Conservation (phyloP, 2,329 filamentous ascomycete genomes). For the Sclerotinia trifoliorum region DNA sequence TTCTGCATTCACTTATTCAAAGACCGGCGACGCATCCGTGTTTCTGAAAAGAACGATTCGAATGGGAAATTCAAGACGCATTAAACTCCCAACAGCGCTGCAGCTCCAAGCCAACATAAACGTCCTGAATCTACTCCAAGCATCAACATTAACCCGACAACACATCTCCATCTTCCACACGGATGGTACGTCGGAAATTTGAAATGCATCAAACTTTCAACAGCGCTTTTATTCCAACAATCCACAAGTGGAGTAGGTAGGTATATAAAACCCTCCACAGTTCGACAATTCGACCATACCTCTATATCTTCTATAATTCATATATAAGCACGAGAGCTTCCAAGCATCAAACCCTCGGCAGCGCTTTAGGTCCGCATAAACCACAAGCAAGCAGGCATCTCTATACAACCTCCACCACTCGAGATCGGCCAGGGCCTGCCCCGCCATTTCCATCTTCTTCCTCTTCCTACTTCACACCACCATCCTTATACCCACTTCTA, state of each 20-base stretch:
- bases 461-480: too few relatives aligned
- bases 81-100: neutral
- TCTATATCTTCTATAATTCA: neutral
- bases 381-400: neutral
- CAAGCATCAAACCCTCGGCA: neutral
- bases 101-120: neutral
- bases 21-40: too few relatives aligned
- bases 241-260: neutral
- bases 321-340: neutral
- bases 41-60: too few relatives aligned
- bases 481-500: too few relatives aligned
- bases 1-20: too few relatives aligned
- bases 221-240: neutral
- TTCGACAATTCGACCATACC: neutral
- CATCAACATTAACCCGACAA: too few relatives aligned
- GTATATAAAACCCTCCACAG: neutral
- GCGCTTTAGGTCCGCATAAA: neutral
- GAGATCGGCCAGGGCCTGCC: too few relatives aligned
- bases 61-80: neutral
- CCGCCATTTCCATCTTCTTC: too few relatives aligned
- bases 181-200: too few relatives aligned
- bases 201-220: neutral
- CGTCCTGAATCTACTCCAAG: too few relatives aligned
- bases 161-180: too few relatives aligned
- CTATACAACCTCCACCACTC: neutral